Conservation (phyloP, 257 asterid species). For the Vinca minor region DNA sequence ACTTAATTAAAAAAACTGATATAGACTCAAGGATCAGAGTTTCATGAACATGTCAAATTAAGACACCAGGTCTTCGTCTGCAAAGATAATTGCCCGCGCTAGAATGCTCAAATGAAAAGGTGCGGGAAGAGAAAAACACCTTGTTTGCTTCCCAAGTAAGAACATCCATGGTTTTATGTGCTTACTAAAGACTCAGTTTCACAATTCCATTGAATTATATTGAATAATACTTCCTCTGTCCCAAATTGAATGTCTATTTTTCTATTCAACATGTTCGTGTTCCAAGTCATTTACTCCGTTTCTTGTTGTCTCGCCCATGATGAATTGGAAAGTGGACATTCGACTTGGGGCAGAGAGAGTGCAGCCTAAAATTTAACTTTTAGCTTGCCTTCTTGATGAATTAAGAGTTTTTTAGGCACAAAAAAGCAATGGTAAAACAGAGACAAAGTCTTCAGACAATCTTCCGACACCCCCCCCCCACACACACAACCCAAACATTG, state of each 20-base stretch:
- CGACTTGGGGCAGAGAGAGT: no score
- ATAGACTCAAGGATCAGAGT: neutral
- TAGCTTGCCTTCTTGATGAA: neutral
- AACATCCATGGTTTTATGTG: neutral
- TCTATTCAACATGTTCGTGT: no score
- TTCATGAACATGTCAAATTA: neutral
- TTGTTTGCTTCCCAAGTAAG: neutral
- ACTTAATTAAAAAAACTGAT: neutral
- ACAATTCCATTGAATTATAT: neutral
- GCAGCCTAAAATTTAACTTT: no score
- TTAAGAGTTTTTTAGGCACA: neutral
- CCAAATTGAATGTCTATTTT: no score
- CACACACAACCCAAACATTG: neutral
- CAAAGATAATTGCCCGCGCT: neutral
- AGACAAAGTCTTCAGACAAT: no score
- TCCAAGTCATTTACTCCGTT: no score
- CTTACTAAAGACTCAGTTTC: neutral
- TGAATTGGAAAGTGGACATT: no score
- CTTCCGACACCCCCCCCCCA: no score
- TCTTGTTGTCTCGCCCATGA: no score
- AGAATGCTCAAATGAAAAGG: neutral
- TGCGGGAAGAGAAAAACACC: neutral
- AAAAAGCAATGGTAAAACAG: neutral
- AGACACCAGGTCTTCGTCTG: neutral
- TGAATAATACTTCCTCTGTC: no score